Conservation (phyloP, 2,329 filamentous ascomycete species). For the Paecilomyces dactylethromorphus region DNA sequence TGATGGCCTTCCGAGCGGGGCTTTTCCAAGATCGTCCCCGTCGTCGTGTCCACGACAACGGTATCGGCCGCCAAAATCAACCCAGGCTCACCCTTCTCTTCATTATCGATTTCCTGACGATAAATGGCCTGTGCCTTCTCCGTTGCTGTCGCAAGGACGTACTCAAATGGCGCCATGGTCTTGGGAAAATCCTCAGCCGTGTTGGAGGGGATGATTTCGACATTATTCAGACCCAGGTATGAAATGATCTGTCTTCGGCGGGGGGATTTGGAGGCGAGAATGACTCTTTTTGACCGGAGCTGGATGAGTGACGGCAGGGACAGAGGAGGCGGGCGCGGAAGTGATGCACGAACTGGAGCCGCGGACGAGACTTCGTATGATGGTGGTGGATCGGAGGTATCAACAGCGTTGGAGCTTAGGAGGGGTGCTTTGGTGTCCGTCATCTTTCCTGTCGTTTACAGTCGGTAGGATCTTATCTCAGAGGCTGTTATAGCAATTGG, state of each 20-base stretch:
- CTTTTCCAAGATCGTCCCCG: constrained; percentile 83
- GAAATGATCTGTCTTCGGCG: constrained; percentile 72
- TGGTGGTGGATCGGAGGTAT: constrained; percentile 22
- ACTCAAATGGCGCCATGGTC: constrained; percentile 72
- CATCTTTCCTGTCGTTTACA: not conserved
- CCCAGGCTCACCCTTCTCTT: constrained; percentile 60
- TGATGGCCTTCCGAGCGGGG: constrained; percentile 76
- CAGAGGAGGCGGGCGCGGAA: constrained; percentile 51
- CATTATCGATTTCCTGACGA: constrained; percentile 50
- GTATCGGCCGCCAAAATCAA: constrained; percentile 90
- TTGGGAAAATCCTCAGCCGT: constrained; percentile 85
- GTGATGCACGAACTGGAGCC: constrained; percentile 9
- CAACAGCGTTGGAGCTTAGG: constrained; percentile 13
- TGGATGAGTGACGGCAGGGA: constrained; percentile 71
- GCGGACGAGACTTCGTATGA: constrained; percentile 22
- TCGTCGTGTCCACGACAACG: constrained; percentile 65
- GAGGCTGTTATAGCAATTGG: not conserved
- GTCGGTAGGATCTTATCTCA: not conserved
- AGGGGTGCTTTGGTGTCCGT: constrained; percentile 12
- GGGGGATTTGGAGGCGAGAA: constrained; percentile 86
- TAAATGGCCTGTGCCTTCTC: constrained; percentile 77
- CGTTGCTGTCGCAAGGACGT: constrained; percentile 79
- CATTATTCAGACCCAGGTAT: constrained; percentile 69
- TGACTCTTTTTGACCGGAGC: constrained; percentile 71
- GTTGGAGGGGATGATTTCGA: constrained; percentile 79